Evolutionary conservation across 139 green algal genomes (phyloP), one percentile per base, ranked within the genome.

Genomic region (Volvox africanus): DNA sequence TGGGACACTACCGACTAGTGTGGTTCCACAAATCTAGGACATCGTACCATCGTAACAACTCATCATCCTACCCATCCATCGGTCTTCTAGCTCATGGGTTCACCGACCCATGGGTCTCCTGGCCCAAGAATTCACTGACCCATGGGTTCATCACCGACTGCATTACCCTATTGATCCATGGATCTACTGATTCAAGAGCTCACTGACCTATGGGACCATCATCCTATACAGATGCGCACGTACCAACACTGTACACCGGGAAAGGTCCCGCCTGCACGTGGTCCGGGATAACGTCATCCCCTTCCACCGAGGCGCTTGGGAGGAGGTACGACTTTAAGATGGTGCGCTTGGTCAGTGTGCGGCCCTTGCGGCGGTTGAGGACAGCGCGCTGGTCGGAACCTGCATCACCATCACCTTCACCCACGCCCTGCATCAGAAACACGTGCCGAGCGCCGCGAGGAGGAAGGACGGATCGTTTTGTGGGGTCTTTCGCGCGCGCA

Each of bases 271-370:
- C 75, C 32, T 92, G 75, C 36, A 93, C 35, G 69, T 87, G 33
- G 61, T 67, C 44, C 11, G 65, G 88, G 19, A 91, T 5, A 20
- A 18, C 71, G 28, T 55, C 68, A 19, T 33, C n/a, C 3, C 1
- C 32, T 3, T 88, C 61, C 2, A 13, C 6, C 12, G n/a, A 32
- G 36, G 68, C 18, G 67, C 2, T 19, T 18, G 86, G 81, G 73
- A 93, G 88, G 44, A 94, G 78, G 91, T 96, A 97, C 21, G 91
- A 95, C 92, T 99, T 99, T 75, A 99, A 95, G 93, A 99, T 99
- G 88, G 96, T 98, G 75, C 94, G 94, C 22, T 93, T 91, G 21
- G 93, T 96, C 44, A 99, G 95, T 28, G 96, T 96, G 75, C 80
- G 88, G 44, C 97, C 97, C 20, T 93, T 92, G 50, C 97, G 95